Conservation (phyloP, 1,284 basidiomycete genomes). For the Sporisorium scitamineum region DNA sequence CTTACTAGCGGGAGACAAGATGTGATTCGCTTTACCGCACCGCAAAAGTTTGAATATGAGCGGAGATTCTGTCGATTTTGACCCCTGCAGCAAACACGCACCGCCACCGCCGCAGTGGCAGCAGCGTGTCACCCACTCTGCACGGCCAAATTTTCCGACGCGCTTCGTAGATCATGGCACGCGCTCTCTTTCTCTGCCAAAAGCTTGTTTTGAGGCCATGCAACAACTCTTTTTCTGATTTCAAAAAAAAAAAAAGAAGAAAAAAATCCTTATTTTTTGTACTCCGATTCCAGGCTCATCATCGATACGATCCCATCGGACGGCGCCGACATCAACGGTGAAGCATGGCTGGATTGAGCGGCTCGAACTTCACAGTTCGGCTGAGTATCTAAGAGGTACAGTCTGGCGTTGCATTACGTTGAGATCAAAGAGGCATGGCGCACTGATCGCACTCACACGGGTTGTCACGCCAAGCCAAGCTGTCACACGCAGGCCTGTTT, state of each 20-base stretch:
- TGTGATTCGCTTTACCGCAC: neutral
- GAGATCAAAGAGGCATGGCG: neutral
- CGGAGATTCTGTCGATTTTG: neutral
- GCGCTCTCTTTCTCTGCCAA: neutral
- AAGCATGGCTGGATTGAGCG: no score
- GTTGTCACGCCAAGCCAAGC: neutral
- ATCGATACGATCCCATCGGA: neutral
- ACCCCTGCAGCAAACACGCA: constrained; percentile 9
- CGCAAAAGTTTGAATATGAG: no score
- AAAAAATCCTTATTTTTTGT: no score
- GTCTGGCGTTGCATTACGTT: neutral
- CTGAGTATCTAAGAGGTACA: no score
- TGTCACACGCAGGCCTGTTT: neutral
- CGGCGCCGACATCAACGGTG: neutral
- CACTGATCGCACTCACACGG: neutral
- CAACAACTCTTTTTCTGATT: neutral
- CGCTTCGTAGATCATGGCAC: constrained; percentile 4
- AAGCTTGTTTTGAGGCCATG: neutral
- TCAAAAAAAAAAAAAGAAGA: neutral
- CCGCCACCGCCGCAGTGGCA: neutral
- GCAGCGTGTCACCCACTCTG: no score
- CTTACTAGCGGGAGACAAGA: neutral
- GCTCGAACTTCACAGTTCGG: no score
- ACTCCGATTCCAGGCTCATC: neutral
- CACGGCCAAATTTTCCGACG: neutral